These are phyloP conservation scores for Zea luxurians DNA, from an alignment of 176 grass and related monocot species.

Conservation along the genomic window DNA sequence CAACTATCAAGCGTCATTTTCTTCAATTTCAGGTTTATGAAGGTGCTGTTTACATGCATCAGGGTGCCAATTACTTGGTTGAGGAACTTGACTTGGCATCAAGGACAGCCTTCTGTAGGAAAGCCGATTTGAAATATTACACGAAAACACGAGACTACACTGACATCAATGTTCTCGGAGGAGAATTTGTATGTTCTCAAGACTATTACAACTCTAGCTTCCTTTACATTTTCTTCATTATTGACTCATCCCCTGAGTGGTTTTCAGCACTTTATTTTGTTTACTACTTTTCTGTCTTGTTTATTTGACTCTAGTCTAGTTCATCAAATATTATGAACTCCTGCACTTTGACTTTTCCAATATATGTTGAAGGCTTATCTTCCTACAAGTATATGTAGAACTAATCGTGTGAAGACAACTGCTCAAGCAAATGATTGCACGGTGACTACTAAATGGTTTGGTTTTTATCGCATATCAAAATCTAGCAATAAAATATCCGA, in stretches of 20 bases:
- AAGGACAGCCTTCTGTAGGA: conserved; percentile 79
- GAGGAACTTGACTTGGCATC: conserved; percentile 65
- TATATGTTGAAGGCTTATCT: conserved; percentile 72
- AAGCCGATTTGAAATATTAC: conserved; percentile 96
- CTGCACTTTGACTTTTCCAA: conserved; percentile 23
- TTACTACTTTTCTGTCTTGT: not conserved
- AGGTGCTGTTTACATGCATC: conserved; percentile 94
- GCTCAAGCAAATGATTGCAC: conserved; percentile 79
- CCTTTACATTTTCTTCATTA: conserved; percentile 22
- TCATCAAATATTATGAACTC: not conserved
- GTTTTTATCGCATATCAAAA: conserved; percentile 87
- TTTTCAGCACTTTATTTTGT: conserved; percentile 11
- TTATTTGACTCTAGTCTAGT: not conserved
- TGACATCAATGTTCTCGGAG: conserved; percentile 70
- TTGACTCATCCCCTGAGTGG: conserved; percentile 19
- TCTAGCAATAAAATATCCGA: conserved; percentile 75
- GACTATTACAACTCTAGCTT: conserved; percentile 24
- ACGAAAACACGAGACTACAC: conserved; percentile 95
- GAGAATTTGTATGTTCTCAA: conserved; percentile 70
- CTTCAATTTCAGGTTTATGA: conserved; percentile 76
- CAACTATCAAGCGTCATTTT: conserved; percentile 28
- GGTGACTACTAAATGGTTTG: conserved; percentile 96
- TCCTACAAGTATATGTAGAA: conserved; percentile 42
- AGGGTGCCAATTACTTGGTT: conserved; percentile 84
- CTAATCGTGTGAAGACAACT: conserved; percentile 58